Base-by-base conservation (phyloP, 2,329 filamentous ascomycete genomes). In the Nakataea oryzae region DNA sequence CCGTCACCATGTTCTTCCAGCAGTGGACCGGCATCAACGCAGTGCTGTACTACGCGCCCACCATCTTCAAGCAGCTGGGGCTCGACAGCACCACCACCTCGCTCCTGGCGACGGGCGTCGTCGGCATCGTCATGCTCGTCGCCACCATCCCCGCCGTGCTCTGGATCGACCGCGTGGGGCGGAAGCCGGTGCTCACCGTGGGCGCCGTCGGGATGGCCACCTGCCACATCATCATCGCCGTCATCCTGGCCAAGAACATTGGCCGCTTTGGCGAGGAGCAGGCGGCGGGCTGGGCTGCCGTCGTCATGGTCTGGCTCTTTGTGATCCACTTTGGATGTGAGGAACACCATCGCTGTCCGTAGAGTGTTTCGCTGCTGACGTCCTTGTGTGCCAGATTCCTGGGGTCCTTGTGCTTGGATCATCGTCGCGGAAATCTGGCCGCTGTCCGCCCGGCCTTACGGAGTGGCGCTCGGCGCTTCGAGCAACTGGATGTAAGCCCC, bases 351-450 rank as follows among this genome's bases (percentile, higher is more conserved):
- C n/a, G n/a, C n/a, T n/a, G n/a, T n/a, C n/a, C n/a, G n/a, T n/a
- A n/a, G n/a, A n/a, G n/a, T n/a, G n/a, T 91, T n/a, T n/a, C n/a
- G n/a, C n/a, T n/a, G n/a, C n/a, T n/a, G n/a, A n/a, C n/a, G n/a
- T n/a, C n/a, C n/a, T n/a, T n/a, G n/a, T n/a, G n/a, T n/a, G n/a
- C n/a, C n/a, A n/a, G n/a, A 90, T 70, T 86, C 82, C 0, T 92
- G 88, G 88, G 87, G 88, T 0, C 88, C 88, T 2, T 87, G 85
- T 67, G 82, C 86, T 0, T 91, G 89, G 89, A 89, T 90, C 64
- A 79, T 92, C 62, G 81, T 90, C 1, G 83, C 87, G 2, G 89
- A 91, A 73, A 84, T 92, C 55, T 92, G 86, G 85, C 89, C 88
- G 0, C 74, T 91, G 6, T 86, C 82, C 63, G 85, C 85, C 12